Conservation (phyloP, 768 basidiomycete species). For the Phlebiopsis gigantea region DNA sequence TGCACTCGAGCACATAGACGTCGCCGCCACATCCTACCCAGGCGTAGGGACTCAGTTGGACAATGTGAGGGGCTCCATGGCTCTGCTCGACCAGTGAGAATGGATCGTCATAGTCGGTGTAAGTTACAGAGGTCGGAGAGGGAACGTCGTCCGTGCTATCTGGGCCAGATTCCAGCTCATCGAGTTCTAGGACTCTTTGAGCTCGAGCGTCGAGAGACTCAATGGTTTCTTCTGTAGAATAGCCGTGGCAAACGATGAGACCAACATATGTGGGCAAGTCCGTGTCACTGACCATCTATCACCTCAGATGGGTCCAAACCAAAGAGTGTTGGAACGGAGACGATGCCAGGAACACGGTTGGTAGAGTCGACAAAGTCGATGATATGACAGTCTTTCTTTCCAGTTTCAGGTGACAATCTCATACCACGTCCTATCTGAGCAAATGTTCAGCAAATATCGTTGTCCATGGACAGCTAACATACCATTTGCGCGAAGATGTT, state of each 20-base stretch:
- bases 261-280: background rate
- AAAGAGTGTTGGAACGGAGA: conserved; percentile 79
- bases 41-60: conserved; percentile 48
- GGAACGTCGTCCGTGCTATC: conserved; percentile 36
- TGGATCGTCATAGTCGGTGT: conserved; percentile 72
- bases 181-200: background rate
- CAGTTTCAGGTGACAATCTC: conserved; percentile 74
- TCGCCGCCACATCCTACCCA: conserved; percentile 80
- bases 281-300: conserved; percentile 45
- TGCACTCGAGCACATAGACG: conserved; percentile 67
- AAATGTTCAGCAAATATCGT: background rate
- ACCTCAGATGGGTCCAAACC: conserved; percentile 74
- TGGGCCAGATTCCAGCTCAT: background rate
- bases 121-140: conserved; percentile 59
- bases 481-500: conserved; percentile 96
- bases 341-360: conserved; percentile 59
- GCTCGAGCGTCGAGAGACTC: conserved; percentile 42
- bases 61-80: conserved; percentile 50
- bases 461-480: conserved; percentile 14
- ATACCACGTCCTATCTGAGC: conserved; percentile 86
- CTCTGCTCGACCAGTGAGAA: conserved; percentile 49
- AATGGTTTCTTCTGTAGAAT: conserved; percentile 42
- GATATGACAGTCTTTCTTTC: conserved; percentile 79
- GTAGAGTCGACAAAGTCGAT: conserved; percentile 88
- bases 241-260: background rate